Percentiles rank a stretch among this genome's conserved stretches.
Conservation (phyloP, 2,329 filamentous ascomycete genomes). For the Calcarisporium arbuscula region DNA sequence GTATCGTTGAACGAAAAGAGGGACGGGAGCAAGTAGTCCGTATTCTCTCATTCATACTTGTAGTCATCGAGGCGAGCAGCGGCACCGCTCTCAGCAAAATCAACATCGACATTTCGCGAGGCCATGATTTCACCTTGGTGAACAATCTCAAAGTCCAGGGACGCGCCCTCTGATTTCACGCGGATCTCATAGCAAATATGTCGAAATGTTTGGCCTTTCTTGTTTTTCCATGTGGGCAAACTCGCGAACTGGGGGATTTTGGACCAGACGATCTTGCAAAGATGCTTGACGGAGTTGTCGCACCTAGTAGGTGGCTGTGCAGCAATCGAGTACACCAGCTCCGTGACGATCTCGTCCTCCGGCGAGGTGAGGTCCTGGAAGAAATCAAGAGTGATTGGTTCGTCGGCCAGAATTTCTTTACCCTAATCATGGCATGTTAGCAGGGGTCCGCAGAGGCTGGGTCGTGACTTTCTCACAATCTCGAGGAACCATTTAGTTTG, state of each 20-base stretch:
- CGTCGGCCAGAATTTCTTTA: constrained; percentile 1
- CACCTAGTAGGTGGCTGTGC: not conserved
- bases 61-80: not conserved
- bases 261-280: constrained; percentile 10
- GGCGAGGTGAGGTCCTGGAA: constrained; percentile 9
- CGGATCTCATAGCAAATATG: constrained; percentile 6
- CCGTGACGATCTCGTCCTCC: constrained; percentile 4
- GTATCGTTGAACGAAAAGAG: too few relatives aligned
- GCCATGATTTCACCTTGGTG: constrained; percentile 5
- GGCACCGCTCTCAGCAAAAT: constrained; percentile 5
- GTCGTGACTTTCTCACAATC: constrained; percentile 4
- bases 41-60: too few relatives aligned
- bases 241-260: constrained; percentile 6
- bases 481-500: constrained; percentile 25
- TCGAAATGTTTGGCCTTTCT: not conserved
- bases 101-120: constrained; percentile 7
- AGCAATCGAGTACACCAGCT: constrained; percentile 8
- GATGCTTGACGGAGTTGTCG: constrained; percentile 8
- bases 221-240: constrained; percentile 7
- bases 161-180: constrained; percentile 10
- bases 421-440: constrained; percentile 4
- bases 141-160: constrained; percentile 11
- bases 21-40: too few relatives aligned
- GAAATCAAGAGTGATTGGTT: constrained; percentile 3
- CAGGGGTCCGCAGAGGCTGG: not conserved